These are phyloP conservation scores for Ligustrum vulgare DNA, from an alignment of 257 asterid species.

Conservation along the genomic window DNA sequence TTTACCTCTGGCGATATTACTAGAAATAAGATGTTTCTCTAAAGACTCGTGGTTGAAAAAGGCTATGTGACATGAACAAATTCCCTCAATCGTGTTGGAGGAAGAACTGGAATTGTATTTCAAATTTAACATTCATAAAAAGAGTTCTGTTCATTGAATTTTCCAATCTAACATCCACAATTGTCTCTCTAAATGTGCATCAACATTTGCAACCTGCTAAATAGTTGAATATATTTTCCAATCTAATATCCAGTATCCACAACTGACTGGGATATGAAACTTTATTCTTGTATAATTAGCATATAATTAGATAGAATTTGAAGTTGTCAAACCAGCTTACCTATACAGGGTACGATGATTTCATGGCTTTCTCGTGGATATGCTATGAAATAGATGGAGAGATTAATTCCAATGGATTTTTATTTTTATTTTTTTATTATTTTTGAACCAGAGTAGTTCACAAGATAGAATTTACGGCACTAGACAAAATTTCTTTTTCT, in stretches of 20 bases:
- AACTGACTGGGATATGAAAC: background rate
- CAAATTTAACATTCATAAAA: background rate
- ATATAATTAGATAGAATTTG: background rate
- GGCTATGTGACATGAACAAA: background rate
- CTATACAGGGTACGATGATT: background rate
- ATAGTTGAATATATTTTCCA: no score
- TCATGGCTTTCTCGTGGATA: background rate
- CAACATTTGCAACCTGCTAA: background rate
- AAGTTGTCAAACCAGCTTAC: background rate
- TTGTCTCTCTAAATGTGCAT: background rate
- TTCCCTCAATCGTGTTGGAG: background rate
- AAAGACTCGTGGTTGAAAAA: conserved; percentile 3
- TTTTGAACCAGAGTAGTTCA: no score
- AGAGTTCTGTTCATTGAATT: background rate
- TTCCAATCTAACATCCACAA: background rate
- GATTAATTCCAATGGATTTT: background rate
- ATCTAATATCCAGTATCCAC: no score
- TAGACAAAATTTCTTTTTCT: background rate
- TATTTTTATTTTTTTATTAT: background rate
- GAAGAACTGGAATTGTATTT: background rate
- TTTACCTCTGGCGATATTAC: background rate
- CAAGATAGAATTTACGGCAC: background rate
- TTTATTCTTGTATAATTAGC: background rate
- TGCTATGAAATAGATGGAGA: background rate
- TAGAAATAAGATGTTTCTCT: background rate